Base-by-base conservation (phyloP, 257 asterid genomes). In the Lithospermum erythrorhizon region DNA sequence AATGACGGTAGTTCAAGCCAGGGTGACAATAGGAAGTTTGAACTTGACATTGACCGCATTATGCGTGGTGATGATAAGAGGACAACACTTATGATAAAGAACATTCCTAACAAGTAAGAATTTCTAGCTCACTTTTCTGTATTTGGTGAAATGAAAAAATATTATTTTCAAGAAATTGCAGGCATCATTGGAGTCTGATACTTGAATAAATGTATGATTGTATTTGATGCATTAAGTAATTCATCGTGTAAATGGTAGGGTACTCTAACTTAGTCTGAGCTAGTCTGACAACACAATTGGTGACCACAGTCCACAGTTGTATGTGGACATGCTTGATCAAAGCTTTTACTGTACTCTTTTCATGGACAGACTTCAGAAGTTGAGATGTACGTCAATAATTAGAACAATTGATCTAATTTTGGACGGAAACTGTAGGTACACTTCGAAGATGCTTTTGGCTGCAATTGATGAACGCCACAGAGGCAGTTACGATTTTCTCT, bases 1-100 rank as follows among this genome's bases (percentile, higher is more conserved):
- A 83, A 64, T 67, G 99, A 93, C 69, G 79, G 89, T 69, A 78
- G 70, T 75, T 73, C 81, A 2, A 78, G 77, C 65, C 98, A 86
- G 74, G 59, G 79, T 58, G 97, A 89, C 70, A 91, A 78, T 81
- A 93, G 87, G 82, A 93, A 86, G 71, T 93, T 93, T 81, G 99
- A 93, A 78, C 97, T 93, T 60, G 99, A 89, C 67, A 18, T 93
- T 47, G 99, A 89, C 65, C 85, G 94, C 61, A 93, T 93, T 78
- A 6, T 74, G 45, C 83, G 87, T 58, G 97, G 96, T 72, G 96
- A 93, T 18, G 99, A 93, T 77, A 93, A 87, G 75, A 82, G 99
- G 76, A 93, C 99, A 25, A 93, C 99, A 13, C 95, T 93, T 35
- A 93, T 93, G 99, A 81, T 93, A 65, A 93, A 93, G 88, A 93